A percentile compares a stretch with the other conserved stretches of the same genome.
phyloP scores from a whole-genome alignment of 2,329 filamentous ascomycete species.

The Alternaria incomplexa region DNA sequence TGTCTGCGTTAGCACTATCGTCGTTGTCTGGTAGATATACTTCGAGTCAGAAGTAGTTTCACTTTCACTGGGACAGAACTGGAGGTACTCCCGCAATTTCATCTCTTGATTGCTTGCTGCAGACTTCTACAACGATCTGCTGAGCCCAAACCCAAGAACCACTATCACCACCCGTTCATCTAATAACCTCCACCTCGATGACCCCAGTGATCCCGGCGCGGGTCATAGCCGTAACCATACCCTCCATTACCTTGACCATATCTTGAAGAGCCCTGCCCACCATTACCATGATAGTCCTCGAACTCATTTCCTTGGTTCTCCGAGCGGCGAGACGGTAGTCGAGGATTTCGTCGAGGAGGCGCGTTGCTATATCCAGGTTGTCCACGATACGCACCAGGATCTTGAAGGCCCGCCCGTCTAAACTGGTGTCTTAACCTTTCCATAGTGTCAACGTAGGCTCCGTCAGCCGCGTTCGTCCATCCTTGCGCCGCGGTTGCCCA shows the following conservation, averaged over 20 bases:
- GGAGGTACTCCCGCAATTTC: background rate
- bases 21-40: background rate
- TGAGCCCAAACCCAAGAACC: background rate
- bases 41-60: background rate
- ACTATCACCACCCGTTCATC: background rate
- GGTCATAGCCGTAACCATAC: background rate
- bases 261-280: background rate
- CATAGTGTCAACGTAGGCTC: background rate
- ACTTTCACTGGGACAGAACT: background rate
- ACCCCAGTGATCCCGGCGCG: background rate
- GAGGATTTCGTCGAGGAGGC: background rate
- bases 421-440: background rate
- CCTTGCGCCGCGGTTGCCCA: background rate
- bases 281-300: background rate
- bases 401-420: background rate
- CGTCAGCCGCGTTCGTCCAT: background rate
- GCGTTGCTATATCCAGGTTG: background rate
- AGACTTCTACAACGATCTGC: background rate
- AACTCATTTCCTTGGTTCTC: background rate
- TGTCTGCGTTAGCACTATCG: background rate
- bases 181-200: background rate
- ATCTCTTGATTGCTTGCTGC: background rate
- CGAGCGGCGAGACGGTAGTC: background rate
- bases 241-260: background rate
- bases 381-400: background rate